Evolutionary conservation across 1,139 yeast genomes (phyloP).

Genomic region (Scheffersomyces quercinus): DNA sequence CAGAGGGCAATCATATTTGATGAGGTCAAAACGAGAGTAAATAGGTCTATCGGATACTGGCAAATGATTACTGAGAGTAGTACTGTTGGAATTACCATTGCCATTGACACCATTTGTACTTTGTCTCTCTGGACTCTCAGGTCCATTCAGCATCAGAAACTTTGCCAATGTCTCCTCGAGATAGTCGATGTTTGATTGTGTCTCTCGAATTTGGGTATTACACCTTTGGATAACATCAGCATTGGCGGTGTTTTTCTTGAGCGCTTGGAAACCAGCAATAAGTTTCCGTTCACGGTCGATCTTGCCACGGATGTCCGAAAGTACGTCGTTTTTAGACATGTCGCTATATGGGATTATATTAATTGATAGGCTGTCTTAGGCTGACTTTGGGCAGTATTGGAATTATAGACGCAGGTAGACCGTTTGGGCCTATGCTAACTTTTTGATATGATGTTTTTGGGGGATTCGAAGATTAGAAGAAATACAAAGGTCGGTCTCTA

Average conservation of each 20-base stretch:
- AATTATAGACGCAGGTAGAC: no score
- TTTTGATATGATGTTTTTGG: no score
- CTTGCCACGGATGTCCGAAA: slow-evolving; percentile 72
- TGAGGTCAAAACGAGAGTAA: slow-evolving; percentile 72
- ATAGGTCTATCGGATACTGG: slow-evolving; percentile 33
- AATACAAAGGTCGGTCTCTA: no score
- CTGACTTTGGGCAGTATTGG: no score
- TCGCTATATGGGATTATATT: background rate
- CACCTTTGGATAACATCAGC: slow-evolving; percentile 85
- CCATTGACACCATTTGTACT: slow-evolving; percentile 4
- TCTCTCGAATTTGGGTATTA: slow-evolving; percentile 86
- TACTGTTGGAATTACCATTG: slow-evolving; percentile 6
- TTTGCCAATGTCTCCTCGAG: slow-evolving; percentile 75
- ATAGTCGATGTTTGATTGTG: slow-evolving; percentile 87
- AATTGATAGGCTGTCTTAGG: no score
- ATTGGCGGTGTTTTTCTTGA: slow-evolving; percentile 77
- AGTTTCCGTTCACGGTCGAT: slow-evolving; percentile 86
- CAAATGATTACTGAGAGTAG: slow-evolving; percentile 2
- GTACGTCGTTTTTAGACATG: slow-evolving; percentile 21
- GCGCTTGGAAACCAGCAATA: slow-evolving; percentile 80
- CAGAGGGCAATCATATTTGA: slow-evolving; percentile 92
- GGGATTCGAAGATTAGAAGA: no score
- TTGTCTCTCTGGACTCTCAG: slow-evolving; percentile 5
- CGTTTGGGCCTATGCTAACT: no score
- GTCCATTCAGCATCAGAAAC: slow-evolving; percentile 43